Evolutionary conservation across 257 asterid genomes (phyloP).

Genomic region (Coffea eugenioides): DNA sequence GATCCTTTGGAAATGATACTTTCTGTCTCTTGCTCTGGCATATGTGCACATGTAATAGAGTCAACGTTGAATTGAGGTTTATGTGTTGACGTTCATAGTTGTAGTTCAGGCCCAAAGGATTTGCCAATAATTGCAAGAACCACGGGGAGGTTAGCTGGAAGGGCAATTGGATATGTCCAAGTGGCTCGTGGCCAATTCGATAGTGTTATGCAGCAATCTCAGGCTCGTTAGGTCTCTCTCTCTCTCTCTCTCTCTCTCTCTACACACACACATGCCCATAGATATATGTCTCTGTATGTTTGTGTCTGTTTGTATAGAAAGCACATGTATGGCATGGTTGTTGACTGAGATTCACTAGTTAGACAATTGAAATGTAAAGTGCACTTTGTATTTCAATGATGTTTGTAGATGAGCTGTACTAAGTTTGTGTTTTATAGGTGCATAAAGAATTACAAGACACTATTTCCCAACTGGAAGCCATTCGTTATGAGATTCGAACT

Average conservation of each 20-base stretch:
- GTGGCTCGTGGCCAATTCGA: slow-evolving; percentile 89
- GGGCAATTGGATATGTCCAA: slow-evolving; percentile 81
- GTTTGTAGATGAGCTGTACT: not conserved
- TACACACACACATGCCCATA: too few species aligned
- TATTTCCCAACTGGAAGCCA: slow-evolving; percentile 82
- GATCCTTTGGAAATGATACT: too few species aligned
- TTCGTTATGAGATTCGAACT: slow-evolving; percentile 72
- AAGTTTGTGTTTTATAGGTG: slow-evolving; percentile 39
- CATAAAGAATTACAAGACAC: slow-evolving; percentile 91
- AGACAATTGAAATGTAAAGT: not conserved
- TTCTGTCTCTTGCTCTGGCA: not conserved
- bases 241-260: not conserved
- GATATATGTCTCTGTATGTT: not conserved
- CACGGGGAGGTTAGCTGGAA: slow-evolving; percentile 82
- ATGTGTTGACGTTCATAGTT: not conserved
- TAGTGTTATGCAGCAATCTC: slow-evolving; percentile 78
- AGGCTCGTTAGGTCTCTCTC: slow-evolving; percentile 56
- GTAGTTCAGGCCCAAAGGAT: slow-evolving; percentile 69
- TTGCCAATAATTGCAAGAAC: slow-evolving; percentile 73
- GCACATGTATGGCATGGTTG: not conserved
- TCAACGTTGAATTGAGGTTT: not conserved
- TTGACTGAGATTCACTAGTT: not conserved
- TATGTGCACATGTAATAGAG: not conserved
- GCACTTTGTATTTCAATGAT: not conserved
- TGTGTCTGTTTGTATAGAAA: not conserved